Evolutionary conservation across 139 green algal genomes (phyloP).

Genomic region (Pseudopediastrum boryanum): DNA sequence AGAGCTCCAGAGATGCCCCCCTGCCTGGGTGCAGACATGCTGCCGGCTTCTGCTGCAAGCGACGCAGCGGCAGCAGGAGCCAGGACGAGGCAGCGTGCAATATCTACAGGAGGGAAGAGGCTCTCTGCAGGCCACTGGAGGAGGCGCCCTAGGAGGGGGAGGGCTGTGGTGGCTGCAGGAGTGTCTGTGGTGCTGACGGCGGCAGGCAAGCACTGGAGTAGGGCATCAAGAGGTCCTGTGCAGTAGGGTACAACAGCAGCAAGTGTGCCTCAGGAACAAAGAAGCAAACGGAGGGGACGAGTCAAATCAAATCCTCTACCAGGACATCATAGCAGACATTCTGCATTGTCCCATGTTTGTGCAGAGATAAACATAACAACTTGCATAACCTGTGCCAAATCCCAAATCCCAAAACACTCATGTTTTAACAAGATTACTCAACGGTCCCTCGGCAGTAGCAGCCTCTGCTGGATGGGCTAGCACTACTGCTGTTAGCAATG

Average conservation of each 20-base stretch:
- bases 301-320: too few species aligned
- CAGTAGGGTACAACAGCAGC: conserved; percentile 5
- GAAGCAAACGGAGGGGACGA: not conserved
- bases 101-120: conserved; percentile 81
- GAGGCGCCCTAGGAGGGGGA: conserved; percentile 53
- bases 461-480: too few species aligned
- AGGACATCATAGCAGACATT: too few species aligned
- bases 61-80: conserved; percentile 38
- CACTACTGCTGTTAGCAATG: too few species aligned
- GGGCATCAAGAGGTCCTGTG: conserved; percentile 44
- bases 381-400: too few species aligned
- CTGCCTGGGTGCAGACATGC: conserved; percentile 5
- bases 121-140: conserved; percentile 67
- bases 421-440: too few species aligned
- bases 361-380: too few species aligned
- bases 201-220: conserved; percentile 54
- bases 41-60: conserved; percentile 35
- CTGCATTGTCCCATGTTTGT: too few species aligned
- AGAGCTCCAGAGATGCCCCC: conserved; percentile 48
- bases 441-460: too few species aligned
- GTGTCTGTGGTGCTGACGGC: not conserved
- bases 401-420: too few species aligned
- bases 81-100: conserved; percentile 66
- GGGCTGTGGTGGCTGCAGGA: conserved; percentile 24
- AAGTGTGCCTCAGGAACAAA: not conserved